phyloP scores from a whole-genome alignment of 768 basidiomycete species.

The Austroboletus eburneus region DNA sequence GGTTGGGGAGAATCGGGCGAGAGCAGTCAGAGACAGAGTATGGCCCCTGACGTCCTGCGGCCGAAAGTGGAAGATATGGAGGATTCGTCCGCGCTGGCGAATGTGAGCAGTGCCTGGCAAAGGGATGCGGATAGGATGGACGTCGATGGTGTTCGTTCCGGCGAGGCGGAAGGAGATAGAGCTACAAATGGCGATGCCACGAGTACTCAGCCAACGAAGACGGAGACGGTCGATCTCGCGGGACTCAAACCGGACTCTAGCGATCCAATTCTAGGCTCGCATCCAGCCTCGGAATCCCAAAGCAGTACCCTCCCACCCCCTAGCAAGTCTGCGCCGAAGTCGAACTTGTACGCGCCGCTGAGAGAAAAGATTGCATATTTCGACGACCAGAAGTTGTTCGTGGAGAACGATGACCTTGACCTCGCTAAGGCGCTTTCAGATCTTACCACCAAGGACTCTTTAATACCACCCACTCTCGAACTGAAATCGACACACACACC shows the following conservation, averaged over 20 bases:
- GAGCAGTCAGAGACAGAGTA: constrained; percentile 32
- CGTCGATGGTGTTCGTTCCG: constrained; percentile 23
- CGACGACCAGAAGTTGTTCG: constrained; percentile 44
- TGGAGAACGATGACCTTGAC: constrained; percentile 48
- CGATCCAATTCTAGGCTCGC: constrained; percentile 49
- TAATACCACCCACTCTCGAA: constrained; percentile 9
- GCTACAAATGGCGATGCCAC: not conserved
- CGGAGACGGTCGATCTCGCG: constrained; percentile 20
- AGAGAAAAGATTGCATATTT: constrained; percentile 53
- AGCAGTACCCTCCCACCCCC: constrained; percentile 11
- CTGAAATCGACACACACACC: constrained; percentile 31
- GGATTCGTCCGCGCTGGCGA: constrained; percentile 42
- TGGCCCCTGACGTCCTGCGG: constrained; percentile 29
- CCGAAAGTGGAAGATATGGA: constrained; percentile 58
- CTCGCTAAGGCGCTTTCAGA: constrained; percentile 48
- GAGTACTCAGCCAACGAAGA: constrained; percentile 23
- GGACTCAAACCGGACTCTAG: constrained; percentile 54
- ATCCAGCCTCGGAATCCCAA: constrained; percentile 38
- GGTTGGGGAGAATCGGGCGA: constrained; percentile 33
- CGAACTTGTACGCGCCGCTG: constrained; percentile 49
- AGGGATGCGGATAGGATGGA: constrained; percentile 30
- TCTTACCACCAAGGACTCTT: constrained; percentile 29
- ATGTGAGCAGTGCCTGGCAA: constrained; percentile 18
- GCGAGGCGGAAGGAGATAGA: constrained; percentile 28
- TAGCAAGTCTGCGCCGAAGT: constrained; percentile 40